Evolutionary conservation across 305 asterid species (phyloP), one percentile per base, ranked within the genome.

Genomic region (Coffea humblotiana): DNA sequence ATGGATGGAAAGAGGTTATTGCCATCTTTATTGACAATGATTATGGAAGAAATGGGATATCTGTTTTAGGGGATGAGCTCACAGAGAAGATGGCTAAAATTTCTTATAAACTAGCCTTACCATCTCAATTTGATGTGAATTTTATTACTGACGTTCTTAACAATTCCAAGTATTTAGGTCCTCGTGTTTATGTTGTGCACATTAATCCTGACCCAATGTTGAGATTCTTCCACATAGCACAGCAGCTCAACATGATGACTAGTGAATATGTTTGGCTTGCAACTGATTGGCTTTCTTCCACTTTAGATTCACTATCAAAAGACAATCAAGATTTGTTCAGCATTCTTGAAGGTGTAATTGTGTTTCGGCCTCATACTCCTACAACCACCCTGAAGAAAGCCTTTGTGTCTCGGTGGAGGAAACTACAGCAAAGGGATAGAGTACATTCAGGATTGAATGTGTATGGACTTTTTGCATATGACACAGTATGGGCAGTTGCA

Each of bases 111-210:
- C 88, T 91, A 2, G 91, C 94, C 49, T 88, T 95, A 52, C 82
- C 84, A 40, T 84, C 89, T 14, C 82, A 88, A 47, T 92, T 87
- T 76, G 81, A 89, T 49, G 65, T 35, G 64, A 80, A 69, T n/a
- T 89, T 85, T 6, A 78, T 95, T 37, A 89, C 84, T 27, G 73
- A 64, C 75, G 76, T 88, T 84, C 88, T 95, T 77, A 88, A 82
- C 19, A 81, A 71, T 54, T 91, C 84, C 64, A 91, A 87, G 78
- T 68, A 84, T 23, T 79, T 93, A 71, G 94, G 91, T 66, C 89
- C 98, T 18, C 95, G 98, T 74, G 93, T 95, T 80, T 92, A 86
- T 82, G 94, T 95, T 27, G 91, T 95, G 65, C 98, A 95, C 67
- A 91, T 91, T 27, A 88, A 87, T 82, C 93, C 94, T 1, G 98